phyloP scores from a whole-genome alignment of 257 asterid genomes.

The Nicotiana attenuata region DNA sequence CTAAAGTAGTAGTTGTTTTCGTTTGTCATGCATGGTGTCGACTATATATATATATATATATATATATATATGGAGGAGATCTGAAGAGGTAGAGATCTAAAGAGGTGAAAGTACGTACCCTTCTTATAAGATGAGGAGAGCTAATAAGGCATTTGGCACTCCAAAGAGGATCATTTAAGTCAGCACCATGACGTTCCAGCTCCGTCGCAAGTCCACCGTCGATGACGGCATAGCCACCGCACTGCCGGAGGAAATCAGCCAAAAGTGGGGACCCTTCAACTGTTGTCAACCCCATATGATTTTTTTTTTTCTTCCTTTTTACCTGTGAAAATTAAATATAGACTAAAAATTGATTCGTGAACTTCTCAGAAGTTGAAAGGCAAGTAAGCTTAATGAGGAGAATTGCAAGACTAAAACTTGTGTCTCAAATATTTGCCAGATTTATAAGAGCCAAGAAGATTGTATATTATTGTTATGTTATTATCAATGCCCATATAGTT shows the following conservation, averaged over 20 bases:
- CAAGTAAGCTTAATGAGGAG: neutral
- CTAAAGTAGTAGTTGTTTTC: no score
- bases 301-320: neutral
- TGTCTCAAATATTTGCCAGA: neutral
- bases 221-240: conserved; percentile 73
- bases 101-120: conserved; percentile 21
- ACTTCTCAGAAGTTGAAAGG: neutral
- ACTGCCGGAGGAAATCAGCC: conserved; percentile 58
- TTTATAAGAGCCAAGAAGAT: no score
- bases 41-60: no score
- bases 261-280: conserved; percentile 15
- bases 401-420: neutral
- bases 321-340: neutral
- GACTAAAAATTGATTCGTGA: neutral
- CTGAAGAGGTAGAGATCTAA: no score
- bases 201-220: conserved; percentile 96
- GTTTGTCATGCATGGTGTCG: no score
- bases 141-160: conserved; percentile 83
- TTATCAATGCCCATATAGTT: no score
- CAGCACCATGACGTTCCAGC: conserved; percentile 78
- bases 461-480: no score
- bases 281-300: neutral
- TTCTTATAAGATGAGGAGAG: conserved; percentile 76
- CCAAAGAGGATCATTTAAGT: conserved; percentile 89
- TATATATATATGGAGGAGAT: no score